Percentiles rank a stretch among this genome's conserved stretches.
These are phyloP conservation scores for Nicotiana obtusifolia DNA, from an alignment of 257 asterid species.

Conservation along the genomic window DNA sequence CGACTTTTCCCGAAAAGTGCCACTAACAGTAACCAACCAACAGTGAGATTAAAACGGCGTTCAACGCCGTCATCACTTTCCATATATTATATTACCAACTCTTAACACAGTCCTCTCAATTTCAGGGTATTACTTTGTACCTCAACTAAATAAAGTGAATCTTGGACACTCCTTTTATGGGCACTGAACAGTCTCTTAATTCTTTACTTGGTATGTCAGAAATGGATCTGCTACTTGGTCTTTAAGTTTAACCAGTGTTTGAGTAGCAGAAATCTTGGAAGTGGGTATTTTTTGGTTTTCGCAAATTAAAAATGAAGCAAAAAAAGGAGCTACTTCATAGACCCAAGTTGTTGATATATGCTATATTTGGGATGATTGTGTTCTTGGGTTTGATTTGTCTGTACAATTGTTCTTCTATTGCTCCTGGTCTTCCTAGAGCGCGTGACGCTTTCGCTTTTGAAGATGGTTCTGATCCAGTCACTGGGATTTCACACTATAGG, in stretches of 20 bases:
- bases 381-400: slow-evolving; percentile 64
- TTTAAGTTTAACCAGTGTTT: slow-evolving; percentile 12
- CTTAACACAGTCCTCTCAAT: neutral
- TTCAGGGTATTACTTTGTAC: neutral
- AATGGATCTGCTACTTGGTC: slow-evolving; percentile 45
- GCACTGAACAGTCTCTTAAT: slow-evolving; percentile 1
- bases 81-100: neutral
- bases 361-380: slow-evolving; percentile 37
- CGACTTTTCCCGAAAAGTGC: neutral
- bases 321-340: slow-evolving; percentile 32
- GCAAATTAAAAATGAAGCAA: slow-evolving; percentile 32
- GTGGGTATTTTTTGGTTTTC: neutral
- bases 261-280: neutral
- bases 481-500: slow-evolving; percentile 30
- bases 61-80: neutral
- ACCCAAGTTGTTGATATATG: slow-evolving; percentile 43
- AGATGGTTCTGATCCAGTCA: slow-evolving; percentile 51
- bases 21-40: slow-evolving; percentile 6
- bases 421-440: slow-evolving; percentile 50
- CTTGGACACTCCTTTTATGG: slow-evolving; percentile 7
- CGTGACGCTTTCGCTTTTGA: slow-evolving; percentile 35
- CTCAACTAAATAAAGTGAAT: neutral
- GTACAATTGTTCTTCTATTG: slow-evolving; percentile 45
- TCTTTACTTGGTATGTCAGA: slow-evolving; percentile 33
- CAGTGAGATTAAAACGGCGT: neutral